Percentiles rank a stretch among this genome's conserved stretches.
These are phyloP conservation scores for Trichoderma polysporum DNA, from an alignment of 2,329 filamentous ascomycete genomes.

Conservation along the genomic window DNA sequence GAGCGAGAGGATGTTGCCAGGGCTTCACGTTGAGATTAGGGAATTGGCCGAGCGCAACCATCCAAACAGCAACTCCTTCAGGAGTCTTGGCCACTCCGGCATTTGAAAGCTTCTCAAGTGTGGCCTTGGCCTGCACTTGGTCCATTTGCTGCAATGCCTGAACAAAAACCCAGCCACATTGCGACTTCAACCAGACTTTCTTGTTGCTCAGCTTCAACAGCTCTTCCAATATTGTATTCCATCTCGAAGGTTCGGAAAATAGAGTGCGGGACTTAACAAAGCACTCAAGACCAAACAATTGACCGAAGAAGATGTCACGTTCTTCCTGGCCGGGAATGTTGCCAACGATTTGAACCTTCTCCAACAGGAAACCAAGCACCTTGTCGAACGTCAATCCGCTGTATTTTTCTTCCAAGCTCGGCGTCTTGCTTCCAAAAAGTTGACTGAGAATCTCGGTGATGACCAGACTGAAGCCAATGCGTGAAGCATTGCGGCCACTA, in stretches of 20 bases:
- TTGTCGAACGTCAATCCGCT: constrained; percentile 55
- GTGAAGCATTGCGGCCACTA: constrained; percentile 83
- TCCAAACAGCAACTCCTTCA: constrained; percentile 87
- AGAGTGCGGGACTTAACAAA: constrained; percentile 77
- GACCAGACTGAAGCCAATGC: constrained; percentile 86
- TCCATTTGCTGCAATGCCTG: constrained; percentile 66
- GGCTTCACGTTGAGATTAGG: constrained; percentile 63
- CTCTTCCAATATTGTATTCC: constrained; percentile 67
- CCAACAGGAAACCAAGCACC: constrained; percentile 51
- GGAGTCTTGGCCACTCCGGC: constrained; percentile 74
- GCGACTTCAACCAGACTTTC: constrained; percentile 85
- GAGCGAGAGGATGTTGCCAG: constrained; percentile 76
- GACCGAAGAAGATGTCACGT: constrained; percentile 80
- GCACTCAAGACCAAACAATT: constrained; percentile 82
- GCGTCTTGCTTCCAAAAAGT: constrained; percentile 56
- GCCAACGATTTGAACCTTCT: constrained; percentile 55
- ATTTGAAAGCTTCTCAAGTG: constrained; percentile 61
- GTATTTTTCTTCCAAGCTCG: constrained; percentile 49
- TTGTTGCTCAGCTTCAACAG: constrained; percentile 73
- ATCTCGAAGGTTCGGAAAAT: constrained; percentile 59
- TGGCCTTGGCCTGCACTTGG: constrained; percentile 57
- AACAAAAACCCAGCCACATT: constrained; percentile 80
- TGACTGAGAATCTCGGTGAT: constrained; percentile 77
- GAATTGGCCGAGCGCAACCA: constrained; percentile 65
- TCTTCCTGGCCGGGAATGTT: constrained; percentile 70